Conservation (phyloP, 2,329 filamentous ascomycete genomes). For the Monosporascus sp. region DNA sequence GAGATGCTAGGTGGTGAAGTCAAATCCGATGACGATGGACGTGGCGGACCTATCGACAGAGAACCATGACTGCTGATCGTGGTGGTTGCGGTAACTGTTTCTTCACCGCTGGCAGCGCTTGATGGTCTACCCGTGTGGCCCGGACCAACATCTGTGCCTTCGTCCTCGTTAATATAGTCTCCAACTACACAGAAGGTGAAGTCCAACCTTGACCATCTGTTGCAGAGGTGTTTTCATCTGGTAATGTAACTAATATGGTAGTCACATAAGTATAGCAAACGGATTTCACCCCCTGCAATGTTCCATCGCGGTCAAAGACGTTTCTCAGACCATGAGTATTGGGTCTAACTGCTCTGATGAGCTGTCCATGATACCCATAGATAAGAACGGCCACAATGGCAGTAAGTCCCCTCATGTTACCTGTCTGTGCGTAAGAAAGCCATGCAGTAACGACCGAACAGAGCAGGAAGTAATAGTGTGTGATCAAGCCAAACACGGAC, state of each 20-base stretch:
- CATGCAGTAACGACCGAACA: background rate
- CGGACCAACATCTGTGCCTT: too few species aligned
- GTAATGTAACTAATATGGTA: slow-evolving; percentile 7
- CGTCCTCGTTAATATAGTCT: background rate
- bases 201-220: background rate
- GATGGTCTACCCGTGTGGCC: too few species aligned
- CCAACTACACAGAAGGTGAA: too few species aligned
- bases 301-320: background rate
- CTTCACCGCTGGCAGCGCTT: too few species aligned
- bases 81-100: too few species aligned
- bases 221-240: background rate
- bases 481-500: background rate
- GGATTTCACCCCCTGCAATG: slow-evolving; percentile 1
- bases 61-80: too few species aligned
- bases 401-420: background rate
- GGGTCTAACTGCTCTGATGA: background rate
- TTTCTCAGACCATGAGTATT: background rate
- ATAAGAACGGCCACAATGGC: background rate
- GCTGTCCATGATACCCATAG: background rate
- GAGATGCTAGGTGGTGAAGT: too few species aligned
- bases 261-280: slow-evolving; percentile 15
- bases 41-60: too few species aligned
- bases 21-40: too few species aligned
- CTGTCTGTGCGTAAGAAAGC: background rate
- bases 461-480: background rate